Conservation (phyloP, 305 asterid genomes). For the Fraxinus angustifolia region DNA sequence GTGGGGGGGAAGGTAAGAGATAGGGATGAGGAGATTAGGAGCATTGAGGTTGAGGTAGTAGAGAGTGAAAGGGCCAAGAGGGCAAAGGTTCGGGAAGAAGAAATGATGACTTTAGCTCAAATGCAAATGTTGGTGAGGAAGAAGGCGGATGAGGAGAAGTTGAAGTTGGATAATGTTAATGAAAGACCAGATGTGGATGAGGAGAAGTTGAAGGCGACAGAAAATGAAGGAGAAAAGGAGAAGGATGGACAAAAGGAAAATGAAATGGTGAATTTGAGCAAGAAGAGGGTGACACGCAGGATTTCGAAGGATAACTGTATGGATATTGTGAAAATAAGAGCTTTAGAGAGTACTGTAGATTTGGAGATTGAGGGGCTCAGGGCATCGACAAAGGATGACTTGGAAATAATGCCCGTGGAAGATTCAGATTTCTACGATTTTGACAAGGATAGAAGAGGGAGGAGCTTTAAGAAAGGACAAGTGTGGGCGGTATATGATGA, state of each 20-base stretch:
- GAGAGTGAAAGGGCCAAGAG: constrained; percentile 15
- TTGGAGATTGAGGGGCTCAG: constrained; percentile 28
- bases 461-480: constrained; percentile 78
- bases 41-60: background rate
- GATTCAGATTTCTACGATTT: constrained; percentile 71
- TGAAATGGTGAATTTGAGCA: constrained; percentile 20
- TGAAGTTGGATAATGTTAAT: constrained; percentile 48
- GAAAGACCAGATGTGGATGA: constrained; percentile 28
- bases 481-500: constrained; percentile 86
- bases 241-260: constrained; percentile 14
- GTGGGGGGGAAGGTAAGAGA: constrained; percentile 1
- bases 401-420: constrained; percentile 48
- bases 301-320: constrained; percentile 32
- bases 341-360: constrained; percentile 24
- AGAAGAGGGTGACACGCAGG: constrained; percentile 43
- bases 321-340: constrained; percentile 20
- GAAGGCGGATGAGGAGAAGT: constrained; percentile 29
- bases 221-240: constrained; percentile 26
- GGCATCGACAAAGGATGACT: constrained; percentile 25
- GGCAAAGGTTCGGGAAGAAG: constrained; percentile 19
- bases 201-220: constrained; percentile 24
- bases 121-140: constrained; percentile 39
- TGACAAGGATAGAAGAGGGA: constrained; percentile 60
- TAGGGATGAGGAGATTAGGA: background rate
- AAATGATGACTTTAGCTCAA: constrained; percentile 17